These are phyloP conservation scores for Fusarium sp. DNA, from an alignment of 2,329 filamentous ascomycete genomes.

Conservation along the genomic window DNA sequence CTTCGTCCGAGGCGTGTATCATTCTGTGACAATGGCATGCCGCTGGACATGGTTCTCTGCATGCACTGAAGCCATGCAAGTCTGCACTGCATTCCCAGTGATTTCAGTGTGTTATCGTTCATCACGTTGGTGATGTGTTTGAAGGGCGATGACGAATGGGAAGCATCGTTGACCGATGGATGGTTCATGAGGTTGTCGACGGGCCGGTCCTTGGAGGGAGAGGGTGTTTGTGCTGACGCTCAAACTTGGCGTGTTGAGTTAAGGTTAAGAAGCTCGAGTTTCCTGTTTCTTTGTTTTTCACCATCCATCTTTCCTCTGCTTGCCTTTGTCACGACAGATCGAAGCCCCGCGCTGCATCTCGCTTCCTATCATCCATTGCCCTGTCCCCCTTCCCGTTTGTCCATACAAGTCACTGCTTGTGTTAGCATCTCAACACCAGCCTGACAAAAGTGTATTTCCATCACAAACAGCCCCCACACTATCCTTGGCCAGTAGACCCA, in stretches of 20 bases:
- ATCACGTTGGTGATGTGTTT: constrained; percentile 7
- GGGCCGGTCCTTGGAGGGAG: background rate
- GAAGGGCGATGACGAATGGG: background rate
- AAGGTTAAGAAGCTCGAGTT: constrained; percentile 20
- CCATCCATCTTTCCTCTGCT: background rate
- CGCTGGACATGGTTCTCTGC: constrained; percentile 1
- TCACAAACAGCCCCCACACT: background rate
- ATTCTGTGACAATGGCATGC: background rate
- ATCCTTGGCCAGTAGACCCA: background rate
- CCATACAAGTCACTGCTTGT: background rate
- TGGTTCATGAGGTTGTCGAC: constrained; percentile 8
- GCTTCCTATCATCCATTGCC: background rate
- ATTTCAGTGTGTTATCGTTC: constrained; percentile 27
- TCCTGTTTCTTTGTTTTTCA: constrained; percentile 1
- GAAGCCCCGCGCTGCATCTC: background rate
- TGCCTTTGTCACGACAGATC: background rate
- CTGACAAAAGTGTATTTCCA: background rate
- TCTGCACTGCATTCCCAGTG: constrained; percentile 28
- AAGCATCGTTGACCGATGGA: background rate
- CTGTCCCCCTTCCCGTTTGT: background rate
- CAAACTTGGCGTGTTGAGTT: background rate
- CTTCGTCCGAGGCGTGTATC: constrained; percentile 20
- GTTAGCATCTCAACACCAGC: background rate
- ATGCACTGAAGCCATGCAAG: constrained; percentile 7
- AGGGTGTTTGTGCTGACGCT: constrained; percentile 22